Evolutionary conservation across 2,329 filamentous ascomycete species (phyloP), one percentile per base, ranked within the genome.

Genomic region (Fusarium sp.): DNA sequence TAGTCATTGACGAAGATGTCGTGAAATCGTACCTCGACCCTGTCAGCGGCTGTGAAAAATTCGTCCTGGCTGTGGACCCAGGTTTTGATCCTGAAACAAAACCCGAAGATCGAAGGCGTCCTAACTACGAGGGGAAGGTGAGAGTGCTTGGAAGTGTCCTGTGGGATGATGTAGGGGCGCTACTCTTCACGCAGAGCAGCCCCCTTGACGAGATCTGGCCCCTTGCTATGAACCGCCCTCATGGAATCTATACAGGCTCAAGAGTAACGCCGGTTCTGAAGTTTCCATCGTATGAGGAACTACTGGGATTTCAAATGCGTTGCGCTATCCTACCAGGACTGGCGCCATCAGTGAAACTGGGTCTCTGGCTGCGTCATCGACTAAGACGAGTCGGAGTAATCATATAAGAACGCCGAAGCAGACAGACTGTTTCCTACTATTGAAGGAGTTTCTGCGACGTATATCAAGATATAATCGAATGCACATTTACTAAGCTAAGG

Each of bases 101-200:
- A 25, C 20, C 45, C 0, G 37, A 62, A 18, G 20, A 57, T 5
- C 60, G 27, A 0, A 74, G 74, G 5, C 63, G 71, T 2, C 75
- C 71, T 1, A 77, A 78, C 0, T 80, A 79, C 27, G 48, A 64
- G 2, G 78, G 78, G 1, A 70, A 30, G 1, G 10, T 79, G 13
- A 63, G 77, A 2, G 67, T 80, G 25, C 63, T 78, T 0, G 70
- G 77, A 0, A 80, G 78, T 27, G 39, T 80, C 1, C 5, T 80
- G 1, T 80, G 77, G 77, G 77, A 80, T 18, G 77, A 80, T 2
- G 11, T 80, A 0, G 62, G 71, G 1, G 73, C 78, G 1, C 79
- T 84, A 13, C 74, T 87, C 2, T 78, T 86, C 3, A 76, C 63
- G 6, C 75, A 78, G 61, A 71, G 66, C 7, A 64, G 67, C 0